A percentile compares a stretch with the other conserved stretches of the same genome.
phyloP scores from a whole-genome alignment of 257 asterid genomes.

The Jacaranda mimosifolia region DNA sequence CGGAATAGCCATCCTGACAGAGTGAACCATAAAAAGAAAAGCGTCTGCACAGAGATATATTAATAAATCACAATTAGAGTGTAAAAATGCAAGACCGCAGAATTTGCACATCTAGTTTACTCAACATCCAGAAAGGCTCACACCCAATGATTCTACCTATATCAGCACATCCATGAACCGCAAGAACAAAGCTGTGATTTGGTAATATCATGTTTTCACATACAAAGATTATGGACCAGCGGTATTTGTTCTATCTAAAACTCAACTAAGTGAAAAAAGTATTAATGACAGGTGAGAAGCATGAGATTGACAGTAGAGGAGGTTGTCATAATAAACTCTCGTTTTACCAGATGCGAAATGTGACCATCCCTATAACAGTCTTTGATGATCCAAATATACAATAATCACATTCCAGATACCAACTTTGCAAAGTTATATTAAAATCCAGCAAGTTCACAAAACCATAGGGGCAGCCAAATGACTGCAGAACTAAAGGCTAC shows the following conservation, averaged over 20 bases:
- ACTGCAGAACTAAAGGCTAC: slow-evolving; percentile 18
- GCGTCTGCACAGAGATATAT: slow-evolving; percentile 65
- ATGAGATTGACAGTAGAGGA: neutral
- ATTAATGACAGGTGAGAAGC: neutral
- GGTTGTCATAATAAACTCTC: neutral
- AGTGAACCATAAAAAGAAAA: slow-evolving; percentile 97
- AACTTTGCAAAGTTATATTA: neutral
- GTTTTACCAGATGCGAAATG: slow-evolving; percentile 1
- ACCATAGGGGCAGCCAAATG: slow-evolving; percentile 6
- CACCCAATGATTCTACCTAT: neutral
- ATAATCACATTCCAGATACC: neutral
- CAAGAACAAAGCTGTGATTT: neutral
- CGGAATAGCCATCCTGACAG: slow-evolving; percentile 98
- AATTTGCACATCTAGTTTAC: slow-evolving; percentile 27
- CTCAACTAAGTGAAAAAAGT: slow-evolving; percentile 13
- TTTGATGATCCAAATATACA: neutral
- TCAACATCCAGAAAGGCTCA: slow-evolving; percentile 13
- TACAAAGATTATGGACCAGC: neutral
- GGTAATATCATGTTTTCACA: neutral
- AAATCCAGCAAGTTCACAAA: slow-evolving; percentile 17
- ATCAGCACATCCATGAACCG: slow-evolving; percentile 22
- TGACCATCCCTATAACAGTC: neutral
- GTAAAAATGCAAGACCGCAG: slow-evolving; percentile 8
- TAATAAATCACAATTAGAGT: slow-evolving; percentile 27
- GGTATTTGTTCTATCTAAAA: slow-evolving; percentile 6